Evolutionary conservation across 2,329 filamentous ascomycete species (phyloP).

Genomic region (Pseudogymnoascus sp.): DNA sequence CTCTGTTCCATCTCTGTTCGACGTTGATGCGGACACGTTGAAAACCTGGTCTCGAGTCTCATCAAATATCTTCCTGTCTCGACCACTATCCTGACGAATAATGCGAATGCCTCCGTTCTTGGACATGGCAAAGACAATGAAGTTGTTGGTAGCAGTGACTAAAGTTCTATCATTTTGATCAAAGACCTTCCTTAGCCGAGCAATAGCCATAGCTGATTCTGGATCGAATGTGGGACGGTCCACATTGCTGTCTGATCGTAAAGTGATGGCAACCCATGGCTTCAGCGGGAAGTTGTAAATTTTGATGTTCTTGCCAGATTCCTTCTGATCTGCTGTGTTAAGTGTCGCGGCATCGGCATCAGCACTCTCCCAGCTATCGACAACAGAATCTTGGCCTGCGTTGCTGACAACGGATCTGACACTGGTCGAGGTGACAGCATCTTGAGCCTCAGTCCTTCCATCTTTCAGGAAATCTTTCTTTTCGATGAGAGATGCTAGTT

Average conservation of each 20-base stretch:
- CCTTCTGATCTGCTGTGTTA: constrained; percentile 49
- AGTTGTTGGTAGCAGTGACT: constrained; percentile 78
- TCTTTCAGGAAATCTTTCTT: constrained; percentile 44
- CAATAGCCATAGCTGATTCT: constrained; percentile 79
- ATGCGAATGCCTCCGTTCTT: constrained; percentile 89
- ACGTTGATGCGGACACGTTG: constrained; percentile 76
- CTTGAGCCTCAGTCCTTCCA: constrained; percentile 42
- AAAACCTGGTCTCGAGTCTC: constrained; percentile 90
- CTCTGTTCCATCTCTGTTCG: constrained; percentile 57
- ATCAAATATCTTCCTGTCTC: constrained; percentile 84
- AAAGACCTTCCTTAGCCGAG: constrained; percentile 91
- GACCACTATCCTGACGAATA: constrained; percentile 88
- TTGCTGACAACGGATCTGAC: constrained; percentile 51
- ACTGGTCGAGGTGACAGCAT: constrained; percentile 32
- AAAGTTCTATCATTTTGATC: constrained; percentile 94
- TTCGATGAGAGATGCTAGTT: constrained; percentile 42
- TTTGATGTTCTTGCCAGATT: constrained; percentile 55
- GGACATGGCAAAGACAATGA: constrained; percentile 89
- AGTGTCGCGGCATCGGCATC: constrained; percentile 56
- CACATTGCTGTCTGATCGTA: constrained; percentile 50
- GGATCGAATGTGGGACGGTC: constrained; percentile 54
- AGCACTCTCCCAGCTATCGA: constrained; percentile 87
- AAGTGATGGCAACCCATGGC: constrained; percentile 83
- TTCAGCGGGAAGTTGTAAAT: constrained; percentile 93
- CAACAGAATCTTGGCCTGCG: constrained; percentile 47